phyloP scores from a whole-genome alignment of 306 rosid species.

The Lathyrus tuberosus region DNA sequence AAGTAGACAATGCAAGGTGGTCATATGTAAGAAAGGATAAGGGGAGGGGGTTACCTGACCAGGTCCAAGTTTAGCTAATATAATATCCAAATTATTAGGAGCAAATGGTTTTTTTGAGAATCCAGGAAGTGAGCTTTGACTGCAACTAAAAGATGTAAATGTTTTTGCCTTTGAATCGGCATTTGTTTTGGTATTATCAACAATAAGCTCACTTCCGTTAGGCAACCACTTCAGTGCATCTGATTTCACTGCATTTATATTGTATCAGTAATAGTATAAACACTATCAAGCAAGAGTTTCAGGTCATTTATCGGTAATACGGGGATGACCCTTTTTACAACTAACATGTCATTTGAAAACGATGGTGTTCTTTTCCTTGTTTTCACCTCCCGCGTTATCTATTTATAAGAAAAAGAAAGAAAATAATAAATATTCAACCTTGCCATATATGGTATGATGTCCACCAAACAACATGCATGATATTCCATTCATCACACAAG shows the following conservation, averaged over 20 bases:
- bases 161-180: constrained; percentile 67
- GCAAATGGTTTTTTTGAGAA: constrained; percentile 54
- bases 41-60: constrained; percentile 66
- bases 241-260: constrained; percentile 68
- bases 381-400: constrained; percentile 63
- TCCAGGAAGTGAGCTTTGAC: constrained; percentile 70
- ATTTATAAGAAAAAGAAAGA: constrained; percentile 24
- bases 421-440: constrained; percentile 32
- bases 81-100: constrained; percentile 58
- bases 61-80: constrained; percentile 75
- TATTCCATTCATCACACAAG: constrained; percentile 14
- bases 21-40: neutral
- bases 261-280: constrained; percentile 4
- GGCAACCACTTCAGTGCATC: constrained; percentile 78
- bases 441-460: neutral
- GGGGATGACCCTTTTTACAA: constrained; percentile 51
- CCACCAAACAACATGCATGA: constrained; percentile 19
- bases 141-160: constrained; percentile 77
- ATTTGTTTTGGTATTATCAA: constrained; percentile 53
- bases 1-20: neutral
- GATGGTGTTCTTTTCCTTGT: constrained; percentile 82
- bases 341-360: constrained; percentile 77
- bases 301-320: constrained; percentile 59
- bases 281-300: constrained; percentile 12
- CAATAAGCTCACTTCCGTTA: constrained; percentile 68